Base-by-base conservation (phyloP, 2,329 filamentous ascomycete species). In the Exophiala sideris region DNA sequence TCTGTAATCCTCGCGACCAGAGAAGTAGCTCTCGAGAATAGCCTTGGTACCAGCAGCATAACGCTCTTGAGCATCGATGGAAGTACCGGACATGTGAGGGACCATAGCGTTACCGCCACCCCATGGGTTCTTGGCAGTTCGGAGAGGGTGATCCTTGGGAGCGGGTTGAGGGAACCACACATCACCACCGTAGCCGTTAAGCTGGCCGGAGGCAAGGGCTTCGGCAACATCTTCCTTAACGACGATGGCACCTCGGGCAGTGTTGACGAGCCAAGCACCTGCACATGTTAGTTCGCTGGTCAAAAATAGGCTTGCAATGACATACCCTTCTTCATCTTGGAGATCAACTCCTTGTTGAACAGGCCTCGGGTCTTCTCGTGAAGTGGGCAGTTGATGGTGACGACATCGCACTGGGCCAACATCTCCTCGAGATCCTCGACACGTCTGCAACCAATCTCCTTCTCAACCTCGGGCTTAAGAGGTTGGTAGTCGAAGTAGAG, bases 401-500 rank as follows among this genome's bases (percentile, higher is more conserved):
- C 92, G 59, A 97, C 83, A 66, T 97, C 94, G 73, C 92, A 97
- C 81, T 95, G 90, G 38, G 83, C 81, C 60, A 99, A 77, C 85
- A 99, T 87, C 74, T 97, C 92, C 81, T 96, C 91, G 68, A 99
- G 85, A 68, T 73, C 82, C 45, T 92, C 87, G 57, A 97, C 91
- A 59, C 94, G 85, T 68, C 90, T 84, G 83, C 87, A 91, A 73
- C 92, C 92, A 76, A 97, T 97, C 81, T 96, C 92, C 76, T 88
- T 85, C 84, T 97, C 91, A 67, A 85, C 80, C 79, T 96, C 91
- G 57, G 89, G 70, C 57, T 77, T 81, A 62, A 99, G 82, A 48
- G 92, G 91, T 83, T 99, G 94, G 87, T 99, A 99, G 80, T 99
- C 94, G 73, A 89, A 97, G 88, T 99, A 99, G 62, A 97, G 84